Base-by-base conservation (phyloP, 331 rosid species). In the Rhamnella rubrinervis region DNA sequence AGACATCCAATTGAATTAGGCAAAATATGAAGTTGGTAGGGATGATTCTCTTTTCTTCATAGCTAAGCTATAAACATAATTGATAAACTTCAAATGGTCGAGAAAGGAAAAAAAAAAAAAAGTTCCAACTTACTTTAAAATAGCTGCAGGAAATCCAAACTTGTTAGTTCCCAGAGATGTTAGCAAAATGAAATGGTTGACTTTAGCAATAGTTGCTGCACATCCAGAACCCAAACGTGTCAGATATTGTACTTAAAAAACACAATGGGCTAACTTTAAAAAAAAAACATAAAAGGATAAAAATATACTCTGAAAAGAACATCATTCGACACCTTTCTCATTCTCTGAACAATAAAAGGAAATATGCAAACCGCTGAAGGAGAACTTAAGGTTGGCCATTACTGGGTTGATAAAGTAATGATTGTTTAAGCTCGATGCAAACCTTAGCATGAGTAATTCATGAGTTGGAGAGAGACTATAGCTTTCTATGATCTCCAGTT, bases 161-260 rank as follows among this genome's bases (percentile, higher is more conserved):
- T 91, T 88, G 78, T 91, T 93, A 39, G 98, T 93, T 80, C 98
- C 98, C 76, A 93, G 70, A 53, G 98, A 93, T 40, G 98, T 91
- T 73, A 93, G 92, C 83, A 93, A 78, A 77, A 85, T 75, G 79
- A 93, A 93, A 78, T 87, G 97, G 71, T 85, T 79, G 56, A 88
- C 95, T 76, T 84, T 84, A 47, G 92, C 89, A 64, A 60, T 74
- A 68, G 88, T 82, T 70, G 98, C 96, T 90, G 88, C 87, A 75
- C 23, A 47, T 55, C 46, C 37, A 67, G 61, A 46, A 56, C 68
- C 65, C 62, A 80, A 53, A 53, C 38, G 71, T 56, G 56, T 61
- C 50, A 51, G 21, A 67, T 65, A 47, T 68, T 65, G 60, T 71
- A 26, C 61, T 41, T 65, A 41, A 52, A 72, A 53, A 47, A 28